These are phyloP conservation scores for Ambrosia hybrid DNA, from an alignment of 140 eudicot species.

Conservation along the genomic window DNA sequence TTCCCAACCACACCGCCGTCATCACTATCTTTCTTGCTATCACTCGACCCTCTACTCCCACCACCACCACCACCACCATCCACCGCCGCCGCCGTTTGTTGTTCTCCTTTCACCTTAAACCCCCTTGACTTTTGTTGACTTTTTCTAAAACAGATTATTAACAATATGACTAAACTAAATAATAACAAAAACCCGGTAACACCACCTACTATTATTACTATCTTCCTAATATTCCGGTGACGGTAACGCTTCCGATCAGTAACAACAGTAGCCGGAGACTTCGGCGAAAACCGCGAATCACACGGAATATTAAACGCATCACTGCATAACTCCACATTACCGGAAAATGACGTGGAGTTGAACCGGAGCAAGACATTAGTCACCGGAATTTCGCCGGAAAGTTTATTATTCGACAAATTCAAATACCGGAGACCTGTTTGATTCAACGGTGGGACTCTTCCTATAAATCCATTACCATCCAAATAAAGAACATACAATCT, in stretches of 20 bases:
- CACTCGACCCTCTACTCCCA: constrained; percentile 28
- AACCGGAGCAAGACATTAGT: constrained; percentile 51
- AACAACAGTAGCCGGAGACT: not conserved
- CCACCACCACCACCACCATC: constrained; percentile 16
- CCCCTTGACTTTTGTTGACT: constrained; percentile 16
- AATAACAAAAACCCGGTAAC: constrained; percentile 52
- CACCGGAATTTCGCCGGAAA: constrained; percentile 69
- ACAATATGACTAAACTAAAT: constrained; percentile 20
- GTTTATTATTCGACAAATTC: constrained; percentile 65
- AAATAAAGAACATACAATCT: constrained; percentile 63
- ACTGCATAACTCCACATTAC: constrained; percentile 63
- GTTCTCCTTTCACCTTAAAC: constrained; percentile 23
- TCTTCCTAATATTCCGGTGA: constrained; percentile 33
- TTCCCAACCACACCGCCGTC: constrained; percentile 54
- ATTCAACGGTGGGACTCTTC: constrained; percentile 66
- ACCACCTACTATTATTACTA: constrained; percentile 42
- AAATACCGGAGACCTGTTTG: constrained; percentile 55
- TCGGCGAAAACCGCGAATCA: not conserved
- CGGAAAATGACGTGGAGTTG: constrained; percentile 58
- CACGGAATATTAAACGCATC: constrained; percentile 40
- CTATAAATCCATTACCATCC: constrained; percentile 65
- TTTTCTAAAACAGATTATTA: constrained; percentile 26
- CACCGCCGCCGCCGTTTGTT: constrained; percentile 27
- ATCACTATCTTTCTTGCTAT: constrained; percentile 47
- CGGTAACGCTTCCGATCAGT: constrained; percentile 25